Conservation (phyloP, 257 asterid species). For the Avicennia marina region DNA sequence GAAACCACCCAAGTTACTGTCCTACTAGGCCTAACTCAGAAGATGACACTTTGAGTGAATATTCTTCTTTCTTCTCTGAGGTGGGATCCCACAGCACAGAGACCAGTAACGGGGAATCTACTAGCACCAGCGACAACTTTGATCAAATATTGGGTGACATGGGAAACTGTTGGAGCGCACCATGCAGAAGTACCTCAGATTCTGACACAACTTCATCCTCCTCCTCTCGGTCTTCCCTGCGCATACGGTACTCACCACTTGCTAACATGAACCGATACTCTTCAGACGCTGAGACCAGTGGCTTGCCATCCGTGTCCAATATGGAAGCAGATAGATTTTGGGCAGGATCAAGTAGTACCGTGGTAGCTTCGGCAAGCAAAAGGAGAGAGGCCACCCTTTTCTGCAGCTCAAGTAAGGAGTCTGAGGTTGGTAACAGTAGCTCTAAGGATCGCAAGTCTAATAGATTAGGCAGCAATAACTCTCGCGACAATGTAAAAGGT, state of each 20-base stretch:
- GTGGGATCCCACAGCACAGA: conserved; percentile 59
- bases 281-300: conserved; percentile 21
- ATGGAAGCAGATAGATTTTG: conserved; percentile 22
- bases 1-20: conserved; percentile 4
- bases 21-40: conserved; percentile 21
- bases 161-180: conserved; percentile 25
- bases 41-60: conserved; percentile 40
- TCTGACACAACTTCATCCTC: conserved; percentile 63
- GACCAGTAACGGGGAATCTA: conserved; percentile 51
- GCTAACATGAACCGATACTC: conserved; percentile 40
- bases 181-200: conserved; percentile 46
- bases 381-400: conserved; percentile 17
- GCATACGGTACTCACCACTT: conserved; percentile 34
- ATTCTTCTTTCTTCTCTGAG: conserved; percentile 68
- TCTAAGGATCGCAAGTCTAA: conserved; percentile 34
- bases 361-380: conserved; percentile 14
- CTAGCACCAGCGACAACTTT: conserved; percentile 43
- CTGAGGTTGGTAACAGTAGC: conserved; percentile 35
- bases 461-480: conserved; percentile 37
- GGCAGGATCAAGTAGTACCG: conserved; percentile 16
- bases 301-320: conserved; percentile 13
- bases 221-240: conserved; percentile 54
- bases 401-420: conserved; percentile 29
- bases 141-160: conserved; percentile 41
- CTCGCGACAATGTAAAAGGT: conserved; percentile 29